These are phyloP conservation scores for Candida gorgasii DNA, from an alignment of 805 yeast species.

Conservation along the genomic window DNA sequence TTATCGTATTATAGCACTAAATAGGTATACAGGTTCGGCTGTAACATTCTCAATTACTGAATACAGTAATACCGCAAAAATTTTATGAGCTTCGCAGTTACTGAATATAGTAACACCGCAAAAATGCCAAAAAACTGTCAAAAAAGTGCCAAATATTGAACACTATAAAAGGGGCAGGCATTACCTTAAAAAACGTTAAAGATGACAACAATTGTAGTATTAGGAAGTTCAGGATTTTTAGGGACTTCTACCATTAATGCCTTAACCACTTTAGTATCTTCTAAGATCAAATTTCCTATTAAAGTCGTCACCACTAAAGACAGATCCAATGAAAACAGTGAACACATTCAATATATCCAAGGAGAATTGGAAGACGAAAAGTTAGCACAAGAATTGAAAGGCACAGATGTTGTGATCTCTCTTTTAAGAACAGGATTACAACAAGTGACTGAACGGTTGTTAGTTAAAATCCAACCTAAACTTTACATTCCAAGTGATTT, in stretches of 20 bases:
- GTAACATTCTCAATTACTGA: too few species aligned
- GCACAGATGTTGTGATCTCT: constrained; percentile 53
- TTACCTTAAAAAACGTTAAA: too few species aligned
- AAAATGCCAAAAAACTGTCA: too few species aligned
- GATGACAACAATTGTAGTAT: constrained; percentile 46
- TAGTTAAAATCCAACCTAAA: constrained; percentile 44
- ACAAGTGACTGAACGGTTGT: constrained; percentile 31
- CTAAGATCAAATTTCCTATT: constrained; percentile 48
- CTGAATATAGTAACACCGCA: too few species aligned
- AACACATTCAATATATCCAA: constrained; percentile 39
- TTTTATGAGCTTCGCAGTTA: too few species aligned
- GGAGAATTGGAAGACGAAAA: constrained; percentile 28
- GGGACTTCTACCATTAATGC: constrained; percentile 51
- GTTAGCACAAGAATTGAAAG: constrained; percentile 40
- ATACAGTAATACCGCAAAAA: too few species aligned
- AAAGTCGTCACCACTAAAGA: constrained; percentile 51
- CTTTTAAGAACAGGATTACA: constrained; percentile 16
- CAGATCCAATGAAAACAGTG: constrained; percentile 24
- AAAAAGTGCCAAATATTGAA: too few species aligned
- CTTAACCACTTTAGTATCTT: constrained; percentile 38
- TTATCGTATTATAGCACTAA: too few species aligned
- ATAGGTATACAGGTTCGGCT: too few species aligned
- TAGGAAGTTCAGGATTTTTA: constrained; percentile 54
- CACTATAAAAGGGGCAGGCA: too few species aligned
- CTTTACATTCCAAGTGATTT: constrained; percentile 62